Conservation (phyloP, 768 basidiomycete species). For the Termitomyces sp. region DNA sequence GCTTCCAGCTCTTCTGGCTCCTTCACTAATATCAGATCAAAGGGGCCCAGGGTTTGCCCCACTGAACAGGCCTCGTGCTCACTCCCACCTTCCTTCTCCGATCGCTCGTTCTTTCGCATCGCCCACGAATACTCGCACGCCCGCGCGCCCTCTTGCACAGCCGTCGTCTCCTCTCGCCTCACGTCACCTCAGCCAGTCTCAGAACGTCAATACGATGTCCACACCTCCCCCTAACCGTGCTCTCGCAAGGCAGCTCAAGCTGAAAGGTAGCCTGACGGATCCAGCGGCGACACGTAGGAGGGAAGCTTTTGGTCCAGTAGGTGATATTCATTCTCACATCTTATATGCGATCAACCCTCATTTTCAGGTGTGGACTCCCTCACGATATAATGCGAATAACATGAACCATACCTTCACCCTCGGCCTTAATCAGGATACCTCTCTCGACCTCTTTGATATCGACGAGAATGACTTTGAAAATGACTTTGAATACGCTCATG, state of each 20-base stretch:
- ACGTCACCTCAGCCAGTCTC: conserved; percentile 29
- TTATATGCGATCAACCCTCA: conserved; percentile 13
- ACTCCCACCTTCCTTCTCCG: conserved; percentile 44
- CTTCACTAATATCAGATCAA: conserved; percentile 50
- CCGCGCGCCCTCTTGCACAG: conserved; percentile 20
- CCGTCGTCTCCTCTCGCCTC: conserved; percentile 29
- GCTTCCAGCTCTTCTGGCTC: conserved; percentile 46
- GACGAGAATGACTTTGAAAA: conserved; percentile 65
- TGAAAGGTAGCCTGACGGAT: conserved; percentile 71
- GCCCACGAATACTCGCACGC: conserved; percentile 25
- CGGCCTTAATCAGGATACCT: conserved; percentile 35
- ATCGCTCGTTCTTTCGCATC: conserved; percentile 29
- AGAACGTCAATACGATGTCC: conserved; percentile 34
- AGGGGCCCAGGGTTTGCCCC: conserved; percentile 21
- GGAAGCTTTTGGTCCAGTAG: conserved; percentile 36
- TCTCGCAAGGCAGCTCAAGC: conserved; percentile 49
- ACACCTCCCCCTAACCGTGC: conserved; percentile 68
- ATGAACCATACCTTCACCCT: conserved; percentile 25
- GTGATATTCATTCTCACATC: conserved; percentile 22
- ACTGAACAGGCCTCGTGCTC: conserved; percentile 49
- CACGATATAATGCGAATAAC: conserved; percentile 19
- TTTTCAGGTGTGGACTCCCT: conserved; percentile 28
- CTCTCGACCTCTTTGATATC: conserved; percentile 65
- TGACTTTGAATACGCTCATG: conserved; percentile 32
- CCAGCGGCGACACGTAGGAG: conserved; percentile 51